Percentiles rank a stretch among this genome's conserved stretches.
These are phyloP conservation scores for Cinnamomum micranthum DNA, from an alignment of 164 flowering plant species.

Conservation along the genomic window DNA sequence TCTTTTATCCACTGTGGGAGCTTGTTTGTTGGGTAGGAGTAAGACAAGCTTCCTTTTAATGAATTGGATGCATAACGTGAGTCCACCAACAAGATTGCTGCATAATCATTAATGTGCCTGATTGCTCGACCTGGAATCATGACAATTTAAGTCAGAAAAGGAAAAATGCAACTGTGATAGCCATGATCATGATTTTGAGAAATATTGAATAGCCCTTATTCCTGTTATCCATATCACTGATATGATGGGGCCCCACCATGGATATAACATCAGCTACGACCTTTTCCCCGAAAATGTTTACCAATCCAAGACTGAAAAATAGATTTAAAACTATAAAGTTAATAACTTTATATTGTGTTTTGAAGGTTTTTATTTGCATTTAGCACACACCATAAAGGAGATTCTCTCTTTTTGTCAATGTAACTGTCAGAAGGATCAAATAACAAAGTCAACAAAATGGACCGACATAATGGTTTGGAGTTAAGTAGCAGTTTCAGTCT, in stretches of 20 bases:
- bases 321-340: no score
- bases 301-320: no score
- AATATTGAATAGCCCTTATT: neutral
- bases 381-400: no score
- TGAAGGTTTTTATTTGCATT: no score
- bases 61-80: conserved; percentile 63
- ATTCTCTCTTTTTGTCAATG: no score
- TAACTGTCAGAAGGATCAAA: neutral
- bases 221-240: no score
- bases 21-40: conserved; percentile 66
- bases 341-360: no score
- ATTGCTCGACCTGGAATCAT: conserved; percentile 75
- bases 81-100: conserved; percentile 89
- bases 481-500: no score
- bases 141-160: neutral
- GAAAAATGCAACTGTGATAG: conserved; percentile 1
- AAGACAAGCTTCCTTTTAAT: conserved; percentile 35
- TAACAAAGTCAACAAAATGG: neutral
- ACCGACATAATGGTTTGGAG: neutral
- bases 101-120: conserved; percentile 86
- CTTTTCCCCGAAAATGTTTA: no score
- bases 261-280: no score
- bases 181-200: neutral
- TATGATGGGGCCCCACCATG: no score
- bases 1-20: conserved; percentile 92